These are phyloP conservation scores for Echium plantagineum DNA, from an alignment of 257 asterid species.

Conservation along the genomic window DNA sequence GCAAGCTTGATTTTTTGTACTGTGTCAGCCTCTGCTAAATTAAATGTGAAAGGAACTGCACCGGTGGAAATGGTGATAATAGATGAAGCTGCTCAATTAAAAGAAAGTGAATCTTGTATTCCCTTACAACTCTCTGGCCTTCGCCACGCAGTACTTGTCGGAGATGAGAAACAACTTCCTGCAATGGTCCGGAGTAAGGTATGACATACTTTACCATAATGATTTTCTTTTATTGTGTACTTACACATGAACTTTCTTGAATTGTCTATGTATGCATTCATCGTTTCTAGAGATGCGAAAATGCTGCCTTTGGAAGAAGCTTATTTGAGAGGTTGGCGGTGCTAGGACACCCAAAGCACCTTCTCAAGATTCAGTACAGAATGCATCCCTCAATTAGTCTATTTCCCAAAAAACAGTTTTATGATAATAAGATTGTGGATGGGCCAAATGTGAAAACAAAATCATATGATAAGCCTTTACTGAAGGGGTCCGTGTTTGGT, in stretches of 20 bases:
- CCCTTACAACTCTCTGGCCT: conserved; percentile 60
- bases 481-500: conserved; percentile 37
- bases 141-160: conserved; percentile 61
- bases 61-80: conserved; percentile 38
- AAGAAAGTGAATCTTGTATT: conserved; percentile 65
- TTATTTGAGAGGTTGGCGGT: conserved; percentile 61
- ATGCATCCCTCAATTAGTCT: conserved; percentile 78
- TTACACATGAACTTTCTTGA: no score
- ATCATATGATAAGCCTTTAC: conserved; percentile 24
- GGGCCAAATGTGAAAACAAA: conserved; percentile 39
- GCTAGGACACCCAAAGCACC: conserved; percentile 42
- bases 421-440: conserved; percentile 31
- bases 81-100: conserved; percentile 86
- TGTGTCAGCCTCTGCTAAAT: conserved; percentile 45
- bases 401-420: conserved; percentile 60
- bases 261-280: not conserved
- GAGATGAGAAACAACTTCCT: conserved; percentile 79
- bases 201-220: not conserved
- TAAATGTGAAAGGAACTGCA: conserved; percentile 16
- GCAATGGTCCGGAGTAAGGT: conserved; percentile 88
- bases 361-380: conserved; percentile 61
- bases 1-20: conserved; percentile 56
- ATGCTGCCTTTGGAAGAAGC: conserved; percentile 55
- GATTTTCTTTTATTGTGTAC: not conserved
- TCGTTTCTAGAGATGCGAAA: conserved; percentile 32